Evolutionary conservation across 208 protist genomes (phyloP), one percentile per base, ranked within the genome.

Genomic region (Phytomonas serpens): DNA sequence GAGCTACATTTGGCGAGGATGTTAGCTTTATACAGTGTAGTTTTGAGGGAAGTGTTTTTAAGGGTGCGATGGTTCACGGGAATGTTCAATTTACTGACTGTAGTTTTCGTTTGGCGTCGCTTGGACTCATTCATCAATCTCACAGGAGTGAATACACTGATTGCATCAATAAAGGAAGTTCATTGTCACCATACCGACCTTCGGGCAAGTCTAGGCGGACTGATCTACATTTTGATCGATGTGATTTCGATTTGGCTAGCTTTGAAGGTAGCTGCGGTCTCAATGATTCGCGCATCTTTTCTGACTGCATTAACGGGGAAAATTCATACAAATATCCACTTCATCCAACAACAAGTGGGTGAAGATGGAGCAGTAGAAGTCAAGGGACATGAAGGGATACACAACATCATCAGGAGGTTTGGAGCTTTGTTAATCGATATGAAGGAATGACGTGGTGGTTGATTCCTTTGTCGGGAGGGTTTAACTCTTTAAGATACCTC

Each of bases 161-260:
- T 9, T 9, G 3, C 70, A 30, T 0, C 27, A 47, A 10, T n/a
- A 40, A 37, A 37, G 29, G 34, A 0, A 38, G 33, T 0, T 33
- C 52, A 52, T 27, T 31, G 29, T 33, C 36, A 31, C 23, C 16
- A 32, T 61, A 37, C 11, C 2, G 72, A 13, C 5, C 34, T 4
- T 27, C 7, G 30, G 31, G 67, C 2, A 57, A 31, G 7, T 3
- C 37, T 19, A 61, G 65, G 13, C 16, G 13, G 36, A 31, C 51
- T 11, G 33, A 47, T 68, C 61, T 67, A 29, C 7, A 69, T 92
- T 92, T 92, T 74, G 40, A 83, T 10, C 37, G 67, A 1, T 90
- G 88, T 67, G 81, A 90, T 71, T 89, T 93, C 69, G 88, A 93
- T 69, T 66, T 93, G 64, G 63, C 71, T 32, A 80, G 84, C 61